Evolutionary conservation across 106 monocot species (phyloP).

Genomic region (Iris macrosiphon): DNA sequence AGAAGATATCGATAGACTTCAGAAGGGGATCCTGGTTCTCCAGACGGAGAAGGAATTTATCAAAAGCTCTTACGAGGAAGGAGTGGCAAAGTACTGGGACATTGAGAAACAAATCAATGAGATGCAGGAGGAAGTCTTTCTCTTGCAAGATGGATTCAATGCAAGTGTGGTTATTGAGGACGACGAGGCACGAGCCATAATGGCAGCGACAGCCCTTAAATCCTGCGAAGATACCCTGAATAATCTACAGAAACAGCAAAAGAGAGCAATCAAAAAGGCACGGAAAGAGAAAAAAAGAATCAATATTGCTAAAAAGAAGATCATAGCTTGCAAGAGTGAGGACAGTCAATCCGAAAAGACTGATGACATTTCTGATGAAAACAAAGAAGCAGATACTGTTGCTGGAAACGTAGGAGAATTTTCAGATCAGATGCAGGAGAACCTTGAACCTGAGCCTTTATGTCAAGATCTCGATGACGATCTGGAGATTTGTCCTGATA

Average conservation of each 20-base stretch:
- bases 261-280: slow-evolving; percentile 14
- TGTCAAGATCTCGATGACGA: slow-evolving; percentile 10
- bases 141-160: slow-evolving; percentile 32
- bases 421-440: background rate
- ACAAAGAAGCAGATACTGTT: background rate
- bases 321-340: slow-evolving; percentile 16
- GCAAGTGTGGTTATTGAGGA: slow-evolving; percentile 41
- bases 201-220: slow-evolving; percentile 36
- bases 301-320: slow-evolving; percentile 26
- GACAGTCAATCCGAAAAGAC: slow-evolving; percentile 7
- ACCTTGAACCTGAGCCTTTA: background rate
- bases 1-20: slow-evolving; percentile 52
- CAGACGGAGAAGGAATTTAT: slow-evolving; percentile 68
- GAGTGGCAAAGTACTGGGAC: slow-evolving; percentile 39
- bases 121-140: slow-evolving; percentile 43
- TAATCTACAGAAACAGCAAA: slow-evolving; percentile 31
- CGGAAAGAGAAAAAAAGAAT: slow-evolving; percentile 18
- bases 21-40: slow-evolving; percentile 51
- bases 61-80: slow-evolving; percentile 55
- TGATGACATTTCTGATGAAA: slow-evolving; percentile 3
- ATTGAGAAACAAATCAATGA: slow-evolving; percentile 46
- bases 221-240: slow-evolving; percentile 37
- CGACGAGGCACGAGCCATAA: slow-evolving; percentile 40
- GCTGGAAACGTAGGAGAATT: slow-evolving; percentile 1
- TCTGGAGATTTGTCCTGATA: slow-evolving; percentile 10